phyloP scores from a whole-genome alignment of 352 stramenopile species.

The Phytophthora syringae region DNA sequence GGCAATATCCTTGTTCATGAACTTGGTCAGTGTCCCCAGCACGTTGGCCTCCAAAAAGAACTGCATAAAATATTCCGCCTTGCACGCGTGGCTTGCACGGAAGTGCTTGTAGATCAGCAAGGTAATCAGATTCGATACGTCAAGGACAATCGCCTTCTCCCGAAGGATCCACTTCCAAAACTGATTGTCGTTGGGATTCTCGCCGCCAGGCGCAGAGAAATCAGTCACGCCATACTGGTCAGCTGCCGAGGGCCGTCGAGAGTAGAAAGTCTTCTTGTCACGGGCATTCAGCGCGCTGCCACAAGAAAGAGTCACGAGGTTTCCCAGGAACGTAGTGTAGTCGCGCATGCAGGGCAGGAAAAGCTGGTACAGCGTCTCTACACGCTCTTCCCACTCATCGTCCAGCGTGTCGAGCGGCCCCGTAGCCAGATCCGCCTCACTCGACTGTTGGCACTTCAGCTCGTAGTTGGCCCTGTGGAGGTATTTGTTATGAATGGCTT shows the following conservation, averaged over 20 bases:
- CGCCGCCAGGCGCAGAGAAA: slow-evolving; percentile 47
- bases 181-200: slow-evolving; percentile 58
- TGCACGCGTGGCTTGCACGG: slow-evolving; percentile 71
- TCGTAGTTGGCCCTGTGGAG: slow-evolving; percentile 68
- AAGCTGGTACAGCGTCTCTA: slow-evolving; percentile 73
- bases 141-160: slow-evolving; percentile 80
- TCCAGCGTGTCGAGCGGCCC: slow-evolving; percentile 56
- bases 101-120: slow-evolving; percentile 84
- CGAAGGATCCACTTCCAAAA: slow-evolving; percentile 88
- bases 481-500: slow-evolving; percentile 79
- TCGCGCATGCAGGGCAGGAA: slow-evolving; percentile 79
- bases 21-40: slow-evolving; percentile 79
- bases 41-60: slow-evolving; percentile 83
- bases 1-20: slow-evolving; percentile 87
- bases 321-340: slow-evolving; percentile 69
- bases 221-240: slow-evolving; percentile 64
- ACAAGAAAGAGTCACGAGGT: slow-evolving; percentile 71
- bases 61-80: slow-evolving; percentile 82
- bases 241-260: slow-evolving; percentile 54
- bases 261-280: slow-evolving; percentile 87
- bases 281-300: slow-evolving; percentile 70
- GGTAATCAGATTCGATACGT: slow-evolving; percentile 70
- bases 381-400: slow-evolving; percentile 76
- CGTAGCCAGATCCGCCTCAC: slow-evolving; percentile 52
- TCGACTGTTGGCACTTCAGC: slow-evolving; percentile 52